Percentiles rank a stretch among this genome's conserved stretches.
Evolutionary conservation across 2,329 filamentous ascomycete genomes (phyloP).

Genomic region (Paracorniculantispora psalliotae): DNA sequence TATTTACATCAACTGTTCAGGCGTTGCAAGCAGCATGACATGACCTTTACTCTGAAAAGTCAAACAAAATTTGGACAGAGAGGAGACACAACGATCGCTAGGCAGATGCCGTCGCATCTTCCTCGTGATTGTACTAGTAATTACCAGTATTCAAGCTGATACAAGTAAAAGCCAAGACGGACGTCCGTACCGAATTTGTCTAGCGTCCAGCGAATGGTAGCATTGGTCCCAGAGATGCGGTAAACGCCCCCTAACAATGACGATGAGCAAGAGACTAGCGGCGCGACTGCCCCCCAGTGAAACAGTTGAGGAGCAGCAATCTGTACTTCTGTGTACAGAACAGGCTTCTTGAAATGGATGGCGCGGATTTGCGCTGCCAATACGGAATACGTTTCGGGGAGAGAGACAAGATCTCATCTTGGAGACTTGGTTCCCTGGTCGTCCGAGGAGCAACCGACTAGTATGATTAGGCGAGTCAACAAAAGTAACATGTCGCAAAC

Average conservation of each 20-base stretch:
- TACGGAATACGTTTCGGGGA: neutral
- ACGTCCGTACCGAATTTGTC: neutral
- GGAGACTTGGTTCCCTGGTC: neutral
- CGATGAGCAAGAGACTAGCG: neutral
- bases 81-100: too few species aligned
- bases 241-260: neutral
- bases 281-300: neutral
- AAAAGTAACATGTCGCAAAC: neutral
- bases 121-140: too few species aligned
- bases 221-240: slow-evolving; percentile 4
- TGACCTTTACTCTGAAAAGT: too few species aligned
- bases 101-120: too few species aligned
- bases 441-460: neutral
- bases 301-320: neutral
- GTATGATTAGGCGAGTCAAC: neutral
- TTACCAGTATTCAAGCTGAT: too few species aligned
- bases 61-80: too few species aligned
- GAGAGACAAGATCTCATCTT: neutral
- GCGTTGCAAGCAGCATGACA: too few species aligned
- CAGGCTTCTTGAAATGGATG: neutral
- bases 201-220: neutral
- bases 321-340: neutral
- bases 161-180: too few species aligned
- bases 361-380: neutral
- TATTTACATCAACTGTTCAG: too few species aligned